phyloP scores from a whole-genome alignment of 805 yeast genomes.

The Maudiozyma pseudohumilis region DNA sequence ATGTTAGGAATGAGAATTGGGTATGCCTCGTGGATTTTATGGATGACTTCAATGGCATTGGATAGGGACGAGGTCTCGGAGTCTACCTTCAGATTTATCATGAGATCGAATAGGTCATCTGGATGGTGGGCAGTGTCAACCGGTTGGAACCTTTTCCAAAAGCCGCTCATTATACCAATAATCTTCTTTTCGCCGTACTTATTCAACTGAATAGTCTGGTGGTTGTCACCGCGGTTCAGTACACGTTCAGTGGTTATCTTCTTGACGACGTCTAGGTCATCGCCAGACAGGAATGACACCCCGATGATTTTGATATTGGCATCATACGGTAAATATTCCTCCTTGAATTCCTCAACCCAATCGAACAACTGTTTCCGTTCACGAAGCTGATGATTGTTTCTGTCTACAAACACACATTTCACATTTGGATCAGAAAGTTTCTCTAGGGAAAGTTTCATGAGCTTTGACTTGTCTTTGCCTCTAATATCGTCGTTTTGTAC shows the following conservation, averaged over 20 bases:
- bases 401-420: slow-evolving; percentile 59
- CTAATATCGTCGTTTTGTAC: slow-evolving; percentile 74
- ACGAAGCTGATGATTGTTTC: slow-evolving; percentile 65
- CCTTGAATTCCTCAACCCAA: slow-evolving; percentile 37
- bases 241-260: slow-evolving; percentile 52
- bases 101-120: slow-evolving; percentile 55
- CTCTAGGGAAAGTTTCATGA: slow-evolving; percentile 40
- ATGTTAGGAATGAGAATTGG: slow-evolving; percentile 34
- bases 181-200: slow-evolving; percentile 41
- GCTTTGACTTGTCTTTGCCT: slow-evolving; percentile 36
- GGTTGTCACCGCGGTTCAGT: slow-evolving; percentile 68
- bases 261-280: slow-evolving; percentile 34
- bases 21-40: slow-evolving; percentile 32
- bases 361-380: slow-evolving; percentile 63
- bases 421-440: slow-evolving; percentile 27
- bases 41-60: slow-evolving; percentile 40
- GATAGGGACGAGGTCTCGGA: slow-evolving; percentile 35
- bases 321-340: slow-evolving; percentile 34
- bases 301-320: slow-evolving; percentile 51
- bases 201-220: slow-evolving; percentile 61
- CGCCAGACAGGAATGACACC: slow-evolving; percentile 45
- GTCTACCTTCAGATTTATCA: slow-evolving; percentile 47
- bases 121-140: slow-evolving; percentile 41
- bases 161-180: slow-evolving; percentile 60
- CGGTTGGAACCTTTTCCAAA: slow-evolving; percentile 58